These are phyloP conservation scores for Coemansia sp. DNA, from an alignment of 192 early-diverging fungal species.

Conservation along the genomic window DNA sequence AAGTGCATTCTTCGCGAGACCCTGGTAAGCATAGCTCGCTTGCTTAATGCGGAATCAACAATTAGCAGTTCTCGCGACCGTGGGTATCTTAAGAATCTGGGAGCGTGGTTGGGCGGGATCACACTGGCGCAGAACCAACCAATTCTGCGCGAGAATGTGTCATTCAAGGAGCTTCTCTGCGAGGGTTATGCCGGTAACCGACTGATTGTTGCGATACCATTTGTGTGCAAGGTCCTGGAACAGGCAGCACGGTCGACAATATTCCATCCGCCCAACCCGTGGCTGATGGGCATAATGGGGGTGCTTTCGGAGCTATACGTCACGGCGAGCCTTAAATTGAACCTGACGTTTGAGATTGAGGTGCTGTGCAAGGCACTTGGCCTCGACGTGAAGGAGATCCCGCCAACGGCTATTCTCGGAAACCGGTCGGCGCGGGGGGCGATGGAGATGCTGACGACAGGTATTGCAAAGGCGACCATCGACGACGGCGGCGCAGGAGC, in stretches of 20 bases:
- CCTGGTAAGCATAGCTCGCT: slow-evolving; percentile 76
- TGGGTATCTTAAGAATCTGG: slow-evolving; percentile 90
- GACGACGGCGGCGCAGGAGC: slow-evolving; percentile 5
- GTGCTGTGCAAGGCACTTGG: slow-evolving; percentile 90
- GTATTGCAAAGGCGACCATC: slow-evolving; percentile 30
- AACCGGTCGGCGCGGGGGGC: slow-evolving; percentile 13
- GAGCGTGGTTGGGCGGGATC: slow-evolving; percentile 95
- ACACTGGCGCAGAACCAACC: slow-evolving; percentile 95
- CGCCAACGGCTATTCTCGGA: slow-evolving; percentile 37
- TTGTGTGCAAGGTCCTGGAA: slow-evolving; percentile 96
- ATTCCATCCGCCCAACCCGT: slow-evolving; percentile 95
- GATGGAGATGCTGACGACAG: slow-evolving; percentile 21
- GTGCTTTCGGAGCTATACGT: slow-evolving; percentile 91
- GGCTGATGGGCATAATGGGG: slow-evolving; percentile 94
- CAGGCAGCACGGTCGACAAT: slow-evolving; percentile 80
- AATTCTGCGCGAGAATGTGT: slow-evolving; percentile 92
- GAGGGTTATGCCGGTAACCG: slow-evolving; percentile 87
- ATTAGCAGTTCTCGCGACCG: slow-evolving; percentile 86
- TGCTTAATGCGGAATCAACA: slow-evolving; percentile 93
- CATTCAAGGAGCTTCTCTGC: slow-evolving; percentile 90
- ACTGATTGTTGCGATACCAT: slow-evolving; percentile 95
- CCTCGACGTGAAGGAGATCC: slow-evolving; percentile 75
- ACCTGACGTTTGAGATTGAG: slow-evolving; percentile 97
- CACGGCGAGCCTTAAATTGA: slow-evolving; percentile 90
- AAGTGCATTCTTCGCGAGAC: slow-evolving; percentile 87